Conservation (phyloP, 164 flowering plant genomes). For the Tinospora cordifolia region DNA sequence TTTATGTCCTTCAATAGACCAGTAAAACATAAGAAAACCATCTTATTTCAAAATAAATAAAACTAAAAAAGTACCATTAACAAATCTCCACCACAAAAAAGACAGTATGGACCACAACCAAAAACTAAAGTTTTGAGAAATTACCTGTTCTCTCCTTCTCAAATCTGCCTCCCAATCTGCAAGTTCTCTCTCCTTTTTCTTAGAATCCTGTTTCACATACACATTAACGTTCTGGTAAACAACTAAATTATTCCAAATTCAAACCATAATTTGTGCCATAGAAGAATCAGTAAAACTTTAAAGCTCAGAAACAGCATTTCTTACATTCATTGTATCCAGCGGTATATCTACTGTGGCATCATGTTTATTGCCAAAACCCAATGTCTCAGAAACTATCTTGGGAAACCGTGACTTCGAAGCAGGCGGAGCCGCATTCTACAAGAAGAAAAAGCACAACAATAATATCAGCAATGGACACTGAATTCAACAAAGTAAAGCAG, state of each 20-base stretch:
- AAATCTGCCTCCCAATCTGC: slow-evolving; percentile 84
- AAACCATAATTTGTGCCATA: not conserved
- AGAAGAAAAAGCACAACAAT: slow-evolving; percentile 8
- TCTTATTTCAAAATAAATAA: not conserved
- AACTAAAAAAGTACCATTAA: not conserved
- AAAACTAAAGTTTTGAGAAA: not conserved
- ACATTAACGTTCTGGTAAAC: slow-evolving; percentile 1
- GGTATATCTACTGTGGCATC: slow-evolving; percentile 88
- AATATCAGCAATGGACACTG: not conserved
- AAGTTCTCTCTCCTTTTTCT: slow-evolving; percentile 56
- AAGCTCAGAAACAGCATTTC: slow-evolving; percentile 1
- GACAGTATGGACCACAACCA: not conserved
- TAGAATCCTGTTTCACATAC: slow-evolving; percentile 35
- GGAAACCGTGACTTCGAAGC: slow-evolving; percentile 56
- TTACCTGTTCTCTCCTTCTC: slow-evolving; percentile 70
- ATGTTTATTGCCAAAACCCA: slow-evolving; percentile 65
- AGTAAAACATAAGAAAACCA: not conserved
- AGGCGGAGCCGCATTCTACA: slow-evolving; percentile 54
- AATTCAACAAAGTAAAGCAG: not conserved
- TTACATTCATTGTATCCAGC: slow-evolving; percentile 58
- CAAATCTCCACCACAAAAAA: not conserved
- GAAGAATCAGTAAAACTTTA: not conserved
- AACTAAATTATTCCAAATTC: not conserved
- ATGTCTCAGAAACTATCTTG: slow-evolving; percentile 31
- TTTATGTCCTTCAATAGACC: slow-evolving; percentile 57